Evolutionary conservation across 768 basidiomycete genomes (phyloP), one percentile per base, ranked within the genome.

Genomic region (Mycena olivaceomarginata): DNA sequence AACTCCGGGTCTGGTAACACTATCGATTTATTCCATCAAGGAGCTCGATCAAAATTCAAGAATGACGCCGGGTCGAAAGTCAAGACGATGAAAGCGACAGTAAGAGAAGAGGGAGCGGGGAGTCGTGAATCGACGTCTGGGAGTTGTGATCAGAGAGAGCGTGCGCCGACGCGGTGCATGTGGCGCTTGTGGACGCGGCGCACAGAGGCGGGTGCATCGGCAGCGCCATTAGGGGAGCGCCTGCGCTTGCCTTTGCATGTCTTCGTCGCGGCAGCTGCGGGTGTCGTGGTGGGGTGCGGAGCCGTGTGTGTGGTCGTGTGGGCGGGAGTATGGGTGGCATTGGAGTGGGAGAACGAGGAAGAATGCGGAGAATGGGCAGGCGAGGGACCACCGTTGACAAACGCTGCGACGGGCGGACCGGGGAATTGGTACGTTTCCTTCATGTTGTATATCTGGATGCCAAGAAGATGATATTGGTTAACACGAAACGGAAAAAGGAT

Each of bases 321-420:
- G 53, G 7, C 53, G 20, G 53, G 22, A 12, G 25, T 22, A 13
- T 57, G 56, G 25, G 62, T 41, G 40, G 62, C 20, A 40, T 40
- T 63, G 39, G 37, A 22, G n/a, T 16, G n/a, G 9, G 20, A 5
- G n/a, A 12, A 40, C 9, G 40, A 63, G 15, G 60, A 41, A 18
- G 60, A n/a, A 40, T 39, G 41, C 1, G 46, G 46, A 18, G 65
- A 15, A 31, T 45, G 16, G 11, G 62, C 10, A n/a, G 45, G 20
- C 5, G 60, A 5, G 22, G 43, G 4, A 11, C 4, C 48, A 31
- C 73, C 70, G 11, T 70, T 70, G 60, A 83, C 74, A 46, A 86
- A 82, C 39, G 84, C 63, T 1, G 85, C 86, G 37, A 88, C 76
- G 15, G 83, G 62, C 25, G 87, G 87, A 0, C 87, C 87, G 1